Evolutionary conservation across 139 green algal genomes (phyloP).

Genomic region (Ettlia oleoabundans): DNA sequence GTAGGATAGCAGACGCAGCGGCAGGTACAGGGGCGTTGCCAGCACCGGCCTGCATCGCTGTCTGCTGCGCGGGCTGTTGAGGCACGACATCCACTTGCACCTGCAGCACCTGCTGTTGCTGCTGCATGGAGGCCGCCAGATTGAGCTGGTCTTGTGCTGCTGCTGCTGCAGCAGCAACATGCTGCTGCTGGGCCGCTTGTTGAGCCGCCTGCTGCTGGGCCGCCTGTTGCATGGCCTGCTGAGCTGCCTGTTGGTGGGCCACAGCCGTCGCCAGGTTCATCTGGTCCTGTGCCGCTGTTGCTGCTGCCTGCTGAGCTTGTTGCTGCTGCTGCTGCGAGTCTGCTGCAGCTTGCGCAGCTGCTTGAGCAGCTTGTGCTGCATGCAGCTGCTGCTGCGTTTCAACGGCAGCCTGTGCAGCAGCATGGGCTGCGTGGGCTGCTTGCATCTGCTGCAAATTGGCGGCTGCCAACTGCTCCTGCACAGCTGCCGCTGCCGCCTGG

Average conservation of each 20-base stretch:
- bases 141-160: no score
- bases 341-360: no score
- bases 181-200: not conserved
- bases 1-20: constrained; percentile 22
- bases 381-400: constrained; percentile 17
- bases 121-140: no score
- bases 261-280: not conserved
- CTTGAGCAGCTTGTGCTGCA: no score
- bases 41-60: not conserved
- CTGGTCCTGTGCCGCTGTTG: constrained; percentile 12
- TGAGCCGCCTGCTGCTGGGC: not conserved
- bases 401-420: not conserved
- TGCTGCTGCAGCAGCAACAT: not conserved
- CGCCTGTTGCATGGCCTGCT: not conserved
- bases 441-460: constrained; percentile 3
- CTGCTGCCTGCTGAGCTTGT: constrained; percentile 4
- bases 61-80: not conserved
- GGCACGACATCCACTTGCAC: not conserved
- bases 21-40: not conserved
- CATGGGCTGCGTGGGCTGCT: not conserved
- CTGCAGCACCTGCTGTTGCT: not conserved
- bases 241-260: not conserved
- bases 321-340: not conserved
- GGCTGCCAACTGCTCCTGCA: constrained; percentile 16
- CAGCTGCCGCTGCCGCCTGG: not conserved